A percentile compares a stretch with the other conserved stretches of the same genome.
Evolutionary conservation across 768 basidiomycete genomes (phyloP).

Genomic region (Rhodotorula taiwanensis): DNA sequence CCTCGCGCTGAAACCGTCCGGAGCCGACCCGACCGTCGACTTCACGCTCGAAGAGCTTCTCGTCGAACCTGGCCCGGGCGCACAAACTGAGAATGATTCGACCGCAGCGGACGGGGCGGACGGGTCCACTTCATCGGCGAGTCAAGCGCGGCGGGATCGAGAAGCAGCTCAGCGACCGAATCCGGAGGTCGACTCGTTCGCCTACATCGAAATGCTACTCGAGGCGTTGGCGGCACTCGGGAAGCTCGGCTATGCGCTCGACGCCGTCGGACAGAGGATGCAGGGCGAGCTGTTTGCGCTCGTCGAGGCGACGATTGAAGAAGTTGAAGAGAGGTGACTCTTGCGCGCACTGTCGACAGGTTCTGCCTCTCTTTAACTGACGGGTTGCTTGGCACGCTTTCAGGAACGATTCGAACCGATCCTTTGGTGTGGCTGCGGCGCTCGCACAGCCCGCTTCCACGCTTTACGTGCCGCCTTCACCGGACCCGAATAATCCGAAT

Average conservation of each 20-base stretch:
- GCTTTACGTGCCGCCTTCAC: slow-evolving; percentile 4
- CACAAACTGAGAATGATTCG: slow-evolving; percentile 1
- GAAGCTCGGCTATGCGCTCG: slow-evolving; percentile 73
- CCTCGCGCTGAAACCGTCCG: slow-evolving; percentile 43
- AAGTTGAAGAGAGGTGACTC: slow-evolving; percentile 75
- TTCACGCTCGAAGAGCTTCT: slow-evolving; percentile 37
- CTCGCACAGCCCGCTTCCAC: slow-evolving; percentile 10
- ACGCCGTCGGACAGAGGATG: slow-evolving; percentile 73
- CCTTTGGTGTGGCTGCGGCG: neutral
- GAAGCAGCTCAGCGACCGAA: slow-evolving; percentile 48
- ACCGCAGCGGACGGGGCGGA: neutral
- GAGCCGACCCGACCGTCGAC: slow-evolving; percentile 44
- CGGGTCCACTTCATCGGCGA: neutral
- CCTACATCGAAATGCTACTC: slow-evolving; percentile 83
- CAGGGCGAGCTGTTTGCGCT: slow-evolving; percentile 74
- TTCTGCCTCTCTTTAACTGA: neutral
- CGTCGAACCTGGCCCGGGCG: slow-evolving; percentile 8
- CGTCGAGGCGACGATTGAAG: slow-evolving; percentile 78
- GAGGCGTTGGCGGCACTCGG: slow-evolving; percentile 90
- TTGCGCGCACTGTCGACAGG: neutral
- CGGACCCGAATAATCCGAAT: slow-evolving; percentile 1
- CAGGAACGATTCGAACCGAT: slow-evolving; percentile 17
- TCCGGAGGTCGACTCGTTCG: slow-evolving; percentile 86
- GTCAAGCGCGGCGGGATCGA: neutral
- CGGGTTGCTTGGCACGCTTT: neutral